Evolutionary conservation across 768 basidiomycete genomes (phyloP), one percentile per base, ranked within the genome.

Genomic region (Hygrophoropsis aurantiaca): DNA sequence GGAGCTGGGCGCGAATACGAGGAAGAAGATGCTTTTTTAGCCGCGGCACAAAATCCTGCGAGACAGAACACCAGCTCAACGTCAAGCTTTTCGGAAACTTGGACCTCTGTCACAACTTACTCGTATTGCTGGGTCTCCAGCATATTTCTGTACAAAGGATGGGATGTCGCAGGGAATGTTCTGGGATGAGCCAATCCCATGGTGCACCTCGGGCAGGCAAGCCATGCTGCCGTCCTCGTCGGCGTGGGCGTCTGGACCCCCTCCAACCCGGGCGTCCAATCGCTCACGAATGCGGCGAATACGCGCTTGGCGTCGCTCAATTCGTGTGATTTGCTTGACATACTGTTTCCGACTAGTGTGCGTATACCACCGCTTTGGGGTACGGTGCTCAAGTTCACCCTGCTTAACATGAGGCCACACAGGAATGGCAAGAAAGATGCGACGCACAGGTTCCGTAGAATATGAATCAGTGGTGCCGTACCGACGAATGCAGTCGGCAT

Each of bases 381-480:
- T 40, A 9, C 38, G n/a, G 24, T 55, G 54, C 23, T 55, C 26
- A 2, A 55, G 44, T 35, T 55, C 48, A 6, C 54, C 54, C 42
- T 51, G 23, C 3, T 3, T 2, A 40, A 33, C 19, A 10, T 1
- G n/a, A 41, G 37, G 7, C 16, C 7, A n/a, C 16, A 7, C 8
- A 38, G 16, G 27, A 30, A 30, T 7, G 27, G 27, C 27, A 13
- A 13, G 27, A 30, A 30, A 30, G 27, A 13, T 10, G 6, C 8
- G 11, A 42, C 58, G 10, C 41, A 74, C 73, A 1, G 43, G 34
- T 34, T 70, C 63, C 0, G 71, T 74, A 0, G 68, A 63, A 47
- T 68, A 74, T 0, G 50, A 56, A 23, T 75, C 70, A 2, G 65
- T 66, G 1, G 68, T 68, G 0, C 74, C 69, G 33, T 57, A 64